Base-by-base conservation (phyloP, 148 eudicot species). In the Cornus florida region DNA sequence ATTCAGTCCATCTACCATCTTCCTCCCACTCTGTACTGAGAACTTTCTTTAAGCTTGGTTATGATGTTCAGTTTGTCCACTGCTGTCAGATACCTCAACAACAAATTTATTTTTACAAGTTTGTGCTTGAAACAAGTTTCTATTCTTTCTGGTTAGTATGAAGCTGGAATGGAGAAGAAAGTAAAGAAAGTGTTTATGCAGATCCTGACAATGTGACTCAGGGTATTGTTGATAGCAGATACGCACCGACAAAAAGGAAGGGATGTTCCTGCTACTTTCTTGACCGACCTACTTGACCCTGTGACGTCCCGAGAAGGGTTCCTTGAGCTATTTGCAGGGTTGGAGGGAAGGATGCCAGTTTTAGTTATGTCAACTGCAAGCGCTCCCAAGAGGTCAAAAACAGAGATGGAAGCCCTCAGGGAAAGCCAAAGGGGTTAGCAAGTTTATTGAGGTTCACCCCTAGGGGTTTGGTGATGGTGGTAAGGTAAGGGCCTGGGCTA, bases 231-330 rank as follows among this genome's bases (percentile, higher is more conserved):
- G 95, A 91, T 72, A 93, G 86, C 85, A 82, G 98, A 85, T 93
- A 92, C 67, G 90, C 82, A 31, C 78, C 93, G 39, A 96, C 99
- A 48, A 96, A 93, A 85, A 79, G 87, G 75, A 78, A 81, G 70
- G 99, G 98, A 96, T 69, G 98, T 90, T 80, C 98, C 99, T 23
- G 99, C 99, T 22, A 95, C 98, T 84, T 96, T 96, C 89, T 78
- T 96, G 88, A 96, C 98, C 4, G 99, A 98, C 72, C 84, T 90
- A 41, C 84, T 96, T 56, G 99, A 96, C 83, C 99, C 98, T 2
- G 95, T 96, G 43, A 82, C 78, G 68, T 82, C 94, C 53, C 89
- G 97, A 64, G 97, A 92, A 56, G 97, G 93, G 73, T 95, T 93
- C 76, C 81, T 93, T 11, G 79, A 85, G 53, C 84, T 88, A 23